Evolutionary conservation across 164 flowering plant species (phyloP).

Genomic region (Aristolochia californica): DNA sequence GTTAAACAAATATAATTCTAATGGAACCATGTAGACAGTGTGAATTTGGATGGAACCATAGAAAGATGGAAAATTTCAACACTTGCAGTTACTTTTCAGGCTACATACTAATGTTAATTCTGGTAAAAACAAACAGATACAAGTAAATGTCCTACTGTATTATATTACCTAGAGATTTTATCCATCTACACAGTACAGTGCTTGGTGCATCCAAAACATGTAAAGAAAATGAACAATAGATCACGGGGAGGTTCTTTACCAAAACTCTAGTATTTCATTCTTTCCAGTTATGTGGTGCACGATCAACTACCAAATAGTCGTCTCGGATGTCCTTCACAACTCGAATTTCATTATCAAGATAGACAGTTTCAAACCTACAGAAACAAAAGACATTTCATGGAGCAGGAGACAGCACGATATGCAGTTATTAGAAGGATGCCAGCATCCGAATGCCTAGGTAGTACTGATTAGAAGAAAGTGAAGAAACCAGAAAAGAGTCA

Average conservation of each 20-base stretch:
- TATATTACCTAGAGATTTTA: no score
- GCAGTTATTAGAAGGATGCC: background rate
- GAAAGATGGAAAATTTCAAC: no score
- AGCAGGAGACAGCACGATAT: background rate
- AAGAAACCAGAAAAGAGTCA: background rate
- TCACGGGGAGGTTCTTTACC: background rate
- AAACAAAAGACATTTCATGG: background rate
- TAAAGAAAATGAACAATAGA: background rate
- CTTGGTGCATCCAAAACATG: background rate
- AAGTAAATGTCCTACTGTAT: no score
- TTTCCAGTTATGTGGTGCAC: conserved; percentile 64
- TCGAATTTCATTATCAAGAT: conserved; percentile 66
- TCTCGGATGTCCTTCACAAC: conserved; percentile 70
- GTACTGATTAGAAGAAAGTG: background rate
- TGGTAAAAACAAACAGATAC: no score
- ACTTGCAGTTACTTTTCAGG: no score
- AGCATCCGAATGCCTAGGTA: background rate
- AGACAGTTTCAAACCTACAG: conserved; percentile 61
- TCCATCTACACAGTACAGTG: no score
- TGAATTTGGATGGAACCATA: no score
- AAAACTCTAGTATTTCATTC: conserved; percentile 24
- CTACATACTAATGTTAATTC: no score
- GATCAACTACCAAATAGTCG: conserved; percentile 69
- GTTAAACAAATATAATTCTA: no score
- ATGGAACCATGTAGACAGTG: no score